Conservation (phyloP, 2,329 filamentous ascomycete genomes). For the Trichoderma guizhouense region DNA sequence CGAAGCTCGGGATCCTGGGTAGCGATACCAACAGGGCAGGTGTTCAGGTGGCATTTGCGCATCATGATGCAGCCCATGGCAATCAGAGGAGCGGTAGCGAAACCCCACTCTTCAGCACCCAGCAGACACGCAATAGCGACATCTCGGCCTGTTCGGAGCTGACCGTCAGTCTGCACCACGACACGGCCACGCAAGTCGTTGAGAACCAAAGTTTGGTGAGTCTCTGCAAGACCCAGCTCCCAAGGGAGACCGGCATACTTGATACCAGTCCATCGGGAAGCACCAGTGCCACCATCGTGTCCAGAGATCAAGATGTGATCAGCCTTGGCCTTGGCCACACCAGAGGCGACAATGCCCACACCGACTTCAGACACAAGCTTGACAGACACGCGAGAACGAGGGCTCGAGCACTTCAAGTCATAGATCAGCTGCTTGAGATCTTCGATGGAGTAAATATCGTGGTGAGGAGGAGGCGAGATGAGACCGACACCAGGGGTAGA, state of each 20-base stretch:
- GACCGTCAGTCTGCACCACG: conserved; percentile 93
- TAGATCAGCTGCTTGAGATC: conserved; percentile 98
- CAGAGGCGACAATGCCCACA: conserved; percentile 94
- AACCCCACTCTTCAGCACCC: conserved; percentile 97
- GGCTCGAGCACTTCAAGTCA: conserved; percentile 94
- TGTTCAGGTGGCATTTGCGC: conserved; percentile 74
- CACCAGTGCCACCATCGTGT: conserved; percentile 94
- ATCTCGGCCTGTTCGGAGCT: conserved; percentile 87
- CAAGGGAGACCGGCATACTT: conserved; percentile 96
- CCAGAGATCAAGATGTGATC: conserved; percentile 96
- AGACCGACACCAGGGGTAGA: conserved; percentile 94
- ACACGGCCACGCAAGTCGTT: conserved; percentile 95
- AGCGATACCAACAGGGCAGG: conserved; percentile 87
- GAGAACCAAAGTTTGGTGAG: conserved; percentile 90
- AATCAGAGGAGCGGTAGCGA: conserved; percentile 90
- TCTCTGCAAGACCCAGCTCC: conserved; percentile 95
- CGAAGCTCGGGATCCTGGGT: conserved; percentile 93
- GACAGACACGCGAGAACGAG: conserved; percentile 86
- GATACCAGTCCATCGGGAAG: conserved; percentile 96
- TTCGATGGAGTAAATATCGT: conserved; percentile 98
- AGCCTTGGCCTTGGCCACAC: conserved; percentile 95
- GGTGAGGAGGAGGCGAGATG: conserved; percentile 92
- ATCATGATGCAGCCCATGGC: conserved; percentile 98
- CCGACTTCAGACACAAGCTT: conserved; percentile 97
- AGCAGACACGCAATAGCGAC: conserved; percentile 92